These are phyloP conservation scores for Grigorovia jiainica DNA, from an alignment of 805 yeast genomes.

Conservation along the genomic window DNA sequence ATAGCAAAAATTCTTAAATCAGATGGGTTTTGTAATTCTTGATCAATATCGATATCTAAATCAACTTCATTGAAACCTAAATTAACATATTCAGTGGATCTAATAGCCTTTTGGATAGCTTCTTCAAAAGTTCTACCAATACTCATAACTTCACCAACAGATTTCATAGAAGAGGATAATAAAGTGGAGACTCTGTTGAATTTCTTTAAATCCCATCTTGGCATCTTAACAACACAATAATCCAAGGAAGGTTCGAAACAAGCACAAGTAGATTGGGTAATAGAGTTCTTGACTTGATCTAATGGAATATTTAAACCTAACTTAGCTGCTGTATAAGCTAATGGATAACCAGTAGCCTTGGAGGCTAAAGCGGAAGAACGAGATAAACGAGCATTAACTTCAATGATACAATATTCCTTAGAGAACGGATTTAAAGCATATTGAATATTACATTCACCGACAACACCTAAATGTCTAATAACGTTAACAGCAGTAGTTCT, in stretches of 20 bases:
- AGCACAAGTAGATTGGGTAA: constrained; percentile 88
- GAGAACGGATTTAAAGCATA: constrained; percentile 91
- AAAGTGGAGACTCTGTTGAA: constrained; percentile 84
- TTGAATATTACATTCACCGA: constrained; percentile 98
- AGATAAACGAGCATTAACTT: constrained; percentile 94
- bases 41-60: constrained; percentile 85
- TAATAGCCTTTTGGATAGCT: constrained; percentile 93
- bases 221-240: constrained; percentile 94
- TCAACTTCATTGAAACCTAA: constrained; percentile 85
- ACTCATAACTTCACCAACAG: constrained; percentile 98
- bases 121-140: constrained; percentile 97
- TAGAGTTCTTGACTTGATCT: constrained; percentile 85
- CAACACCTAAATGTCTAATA: constrained; percentile 95
- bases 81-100: constrained; percentile 87
- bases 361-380: constrained; percentile 99
- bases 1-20: constrained; percentile 94
- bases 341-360: constrained; percentile 96
- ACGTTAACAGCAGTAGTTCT: constrained; percentile 96
- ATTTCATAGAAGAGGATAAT: constrained; percentile 90
- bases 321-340: constrained; percentile 97
- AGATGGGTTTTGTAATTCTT: constrained; percentile 92
- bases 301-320: constrained; percentile 87
- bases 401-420: constrained; percentile 92
- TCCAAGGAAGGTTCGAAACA: constrained; percentile 97
- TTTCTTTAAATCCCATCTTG: constrained; percentile 97